Evolutionary conservation across 805 yeast genomes (phyloP).

Genomic region (Candida wancherniae): DNA sequence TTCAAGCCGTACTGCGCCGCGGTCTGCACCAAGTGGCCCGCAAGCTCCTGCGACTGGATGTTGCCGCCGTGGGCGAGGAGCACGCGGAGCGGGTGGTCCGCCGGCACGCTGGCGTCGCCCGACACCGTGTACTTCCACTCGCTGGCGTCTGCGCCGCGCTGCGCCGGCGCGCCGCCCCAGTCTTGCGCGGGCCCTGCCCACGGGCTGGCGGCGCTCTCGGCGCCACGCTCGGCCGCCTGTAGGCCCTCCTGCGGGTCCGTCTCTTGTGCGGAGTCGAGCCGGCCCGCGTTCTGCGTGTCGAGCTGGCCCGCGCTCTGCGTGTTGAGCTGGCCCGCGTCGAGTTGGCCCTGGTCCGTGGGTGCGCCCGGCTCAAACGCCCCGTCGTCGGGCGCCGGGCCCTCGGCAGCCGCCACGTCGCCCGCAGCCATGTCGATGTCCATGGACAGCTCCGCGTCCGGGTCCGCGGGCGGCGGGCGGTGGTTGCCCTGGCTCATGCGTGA

Average conservation of each 20-base stretch:
- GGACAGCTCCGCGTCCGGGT: not conserved
- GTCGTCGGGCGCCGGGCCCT: not conserved
- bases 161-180: too few species aligned
- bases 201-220: too few species aligned
- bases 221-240: too few species aligned
- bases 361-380: not conserved
- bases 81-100: conserved; percentile 18
- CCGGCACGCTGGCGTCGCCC: conserved; percentile 27
- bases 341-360: not conserved
- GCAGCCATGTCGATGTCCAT: not conserved
- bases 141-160: too few species aligned
- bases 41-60: conserved; percentile 50
- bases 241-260: too few species aligned
- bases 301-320: not conserved
- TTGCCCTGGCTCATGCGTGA: conserved; percentile 17
- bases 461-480: not conserved
- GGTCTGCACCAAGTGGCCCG: conserved; percentile 51
- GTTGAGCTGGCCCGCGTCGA: not conserved
- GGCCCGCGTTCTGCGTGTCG: not conserved
- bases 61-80: conserved; percentile 39
- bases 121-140: conserved; percentile 61
- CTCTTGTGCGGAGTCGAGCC: not conserved
- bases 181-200: conserved; percentile 11
- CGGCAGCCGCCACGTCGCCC: not conserved
- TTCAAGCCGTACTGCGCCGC: conserved; percentile 55